Conservation (phyloP, 768 basidiomycete genomes). For the Psilocybe tampanensis region DNA sequence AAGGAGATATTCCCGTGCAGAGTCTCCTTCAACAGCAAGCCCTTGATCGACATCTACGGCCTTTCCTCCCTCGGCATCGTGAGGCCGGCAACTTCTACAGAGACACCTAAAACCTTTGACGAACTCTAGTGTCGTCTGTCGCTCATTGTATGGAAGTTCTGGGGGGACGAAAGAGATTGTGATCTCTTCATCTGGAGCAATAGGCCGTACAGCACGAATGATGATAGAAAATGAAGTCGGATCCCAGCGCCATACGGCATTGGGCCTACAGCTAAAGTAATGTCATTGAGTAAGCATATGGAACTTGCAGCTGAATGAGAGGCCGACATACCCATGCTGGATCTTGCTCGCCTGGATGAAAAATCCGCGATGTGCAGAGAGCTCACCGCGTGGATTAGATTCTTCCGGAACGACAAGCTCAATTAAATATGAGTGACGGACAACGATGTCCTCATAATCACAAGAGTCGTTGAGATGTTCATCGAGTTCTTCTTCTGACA, state of each 20-base stretch:
- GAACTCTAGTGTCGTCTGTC: constrained; percentile 21
- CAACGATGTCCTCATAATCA: constrained; percentile 29
- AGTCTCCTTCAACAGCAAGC: constrained; percentile 24
- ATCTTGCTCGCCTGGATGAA: constrained; percentile 38
- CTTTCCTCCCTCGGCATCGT: neutral
- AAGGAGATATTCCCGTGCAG: constrained; percentile 27
- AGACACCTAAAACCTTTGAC: constrained; percentile 35
- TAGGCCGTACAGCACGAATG: constrained; percentile 36
- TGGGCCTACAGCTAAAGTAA: constrained; percentile 42
- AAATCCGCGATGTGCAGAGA: constrained; percentile 34
- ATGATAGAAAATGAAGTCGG: constrained; percentile 29
- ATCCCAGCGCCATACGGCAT: constrained; percentile 42
- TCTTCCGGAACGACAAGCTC: constrained; percentile 26
- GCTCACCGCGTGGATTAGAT: constrained; percentile 18
- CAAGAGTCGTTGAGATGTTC: constrained; percentile 1
- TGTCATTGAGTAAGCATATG: no score
- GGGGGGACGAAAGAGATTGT: constrained; percentile 36
- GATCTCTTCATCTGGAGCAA: constrained; percentile 37
- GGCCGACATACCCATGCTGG: constrained; percentile 41
- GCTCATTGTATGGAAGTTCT: constrained; percentile 21
- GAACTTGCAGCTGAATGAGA: no score
- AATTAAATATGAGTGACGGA: constrained; percentile 34
- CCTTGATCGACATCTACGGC: neutral
- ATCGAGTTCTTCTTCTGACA: constrained; percentile 1
- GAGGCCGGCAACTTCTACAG: constrained; percentile 28